A percentile compares a stretch with the other conserved stretches of the same genome.
phyloP scores from a whole-genome alignment of 2,329 filamentous ascomycete species.

The Phyllosticta ampelicida region DNA sequence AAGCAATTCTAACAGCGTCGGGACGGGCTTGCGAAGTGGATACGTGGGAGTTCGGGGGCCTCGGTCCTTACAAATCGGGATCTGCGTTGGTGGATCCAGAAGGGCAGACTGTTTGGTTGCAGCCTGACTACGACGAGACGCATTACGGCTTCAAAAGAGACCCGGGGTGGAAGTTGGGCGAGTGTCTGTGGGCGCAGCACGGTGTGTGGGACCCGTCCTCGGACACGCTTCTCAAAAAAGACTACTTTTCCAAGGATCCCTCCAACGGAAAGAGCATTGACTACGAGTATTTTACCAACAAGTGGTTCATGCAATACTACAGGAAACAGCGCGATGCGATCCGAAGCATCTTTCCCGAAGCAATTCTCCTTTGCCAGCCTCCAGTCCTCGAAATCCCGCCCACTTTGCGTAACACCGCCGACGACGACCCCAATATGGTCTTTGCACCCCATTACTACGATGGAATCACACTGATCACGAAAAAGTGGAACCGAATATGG shows the following conservation, averaged over 20 bases:
- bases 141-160: slow-evolving; percentile 87
- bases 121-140: slow-evolving; percentile 70
- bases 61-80: slow-evolving; percentile 86
- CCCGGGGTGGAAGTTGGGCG: slow-evolving; percentile 79
- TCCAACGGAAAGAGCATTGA: slow-evolving; percentile 61
- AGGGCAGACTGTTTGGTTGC: slow-evolving; percentile 75
- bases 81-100: slow-evolving; percentile 75
- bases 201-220: slow-evolving; percentile 81
- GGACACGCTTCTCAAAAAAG: slow-evolving; percentile 67
- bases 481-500: slow-evolving; percentile 97
- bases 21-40: slow-evolving; percentile 83
- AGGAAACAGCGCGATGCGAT: slow-evolving; percentile 65
- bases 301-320: slow-evolving; percentile 82
- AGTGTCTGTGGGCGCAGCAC: slow-evolving; percentile 94
- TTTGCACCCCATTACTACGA: slow-evolving; percentile 97
- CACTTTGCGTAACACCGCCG: slow-evolving; percentile 69
- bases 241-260: slow-evolving; percentile 79
- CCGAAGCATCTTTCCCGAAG: slow-evolving; percentile 62
- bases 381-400: slow-evolving; percentile 89
- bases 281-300: slow-evolving; percentile 80
- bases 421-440: slow-evolving; percentile 82
- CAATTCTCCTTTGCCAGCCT: slow-evolving; percentile 83
- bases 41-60: slow-evolving; percentile 84
- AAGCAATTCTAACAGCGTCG: slow-evolving; percentile 83
- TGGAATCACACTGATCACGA: slow-evolving; percentile 90